phyloP scores from a whole-genome alignment of 352 stramenopile species.

The Blastocystis sp. region DNA sequence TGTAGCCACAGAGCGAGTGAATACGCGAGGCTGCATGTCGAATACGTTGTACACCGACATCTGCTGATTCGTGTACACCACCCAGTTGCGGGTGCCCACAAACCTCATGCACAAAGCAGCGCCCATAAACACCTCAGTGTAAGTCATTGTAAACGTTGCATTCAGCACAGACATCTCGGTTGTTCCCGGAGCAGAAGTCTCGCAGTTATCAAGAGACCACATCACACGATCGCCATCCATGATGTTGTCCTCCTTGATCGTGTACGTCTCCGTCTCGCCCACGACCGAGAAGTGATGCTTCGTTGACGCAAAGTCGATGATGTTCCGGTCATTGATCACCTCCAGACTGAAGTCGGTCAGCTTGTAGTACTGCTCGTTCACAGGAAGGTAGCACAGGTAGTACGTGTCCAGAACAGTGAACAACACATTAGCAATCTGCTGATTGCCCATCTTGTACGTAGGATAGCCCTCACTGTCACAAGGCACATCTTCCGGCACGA shows the following conservation, averaged over 20 bases:
- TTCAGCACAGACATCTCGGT: neutral
- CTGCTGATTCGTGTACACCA: conserved; percentile 32
- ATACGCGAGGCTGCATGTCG: conserved; percentile 47
- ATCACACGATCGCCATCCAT: conserved; percentile 31
- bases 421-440: conserved; percentile 50
- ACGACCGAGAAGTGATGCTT: conserved; percentile 20
- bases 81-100: conserved; percentile 28
- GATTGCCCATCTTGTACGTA: conserved; percentile 35
- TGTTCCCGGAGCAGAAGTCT: neutral
- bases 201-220: conserved; percentile 38
- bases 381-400: conserved; percentile 38
- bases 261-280: conserved; percentile 40
- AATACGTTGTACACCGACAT: conserved; percentile 45
- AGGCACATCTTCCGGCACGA: neutral
- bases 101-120: conserved; percentile 48
- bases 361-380: neutral
- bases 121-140: neutral
- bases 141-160: conserved; percentile 48
- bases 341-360: neutral
- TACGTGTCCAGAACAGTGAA: neutral
- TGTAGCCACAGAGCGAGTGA: neutral
- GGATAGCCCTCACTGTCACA: neutral
- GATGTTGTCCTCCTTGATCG: conserved; percentile 36
- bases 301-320: conserved; percentile 43
- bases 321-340: conserved; percentile 30